Evolutionary conservation across 2,329 filamentous ascomycete species (phyloP).

Genomic region (Ophiostoma pallidulum): DNA sequence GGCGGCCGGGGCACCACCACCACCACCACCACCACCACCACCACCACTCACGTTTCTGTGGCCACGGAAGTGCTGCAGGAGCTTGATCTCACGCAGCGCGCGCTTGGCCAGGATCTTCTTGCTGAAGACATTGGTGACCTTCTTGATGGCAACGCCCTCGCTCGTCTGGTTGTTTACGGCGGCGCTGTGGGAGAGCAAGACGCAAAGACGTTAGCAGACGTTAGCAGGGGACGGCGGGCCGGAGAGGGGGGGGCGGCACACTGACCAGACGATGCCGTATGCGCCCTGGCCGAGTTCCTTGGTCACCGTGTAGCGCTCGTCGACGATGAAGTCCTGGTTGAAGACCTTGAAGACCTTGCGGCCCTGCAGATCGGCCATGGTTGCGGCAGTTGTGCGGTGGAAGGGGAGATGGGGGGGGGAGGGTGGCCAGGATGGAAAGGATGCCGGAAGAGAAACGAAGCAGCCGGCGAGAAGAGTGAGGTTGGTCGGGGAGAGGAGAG

Average conservation of each 20-base stretch:
- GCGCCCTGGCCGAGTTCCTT: conserved; percentile 98
- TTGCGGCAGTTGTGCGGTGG: not conserved
- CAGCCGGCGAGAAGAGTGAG: not conserved
- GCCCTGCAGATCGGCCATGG: conserved; percentile 30
- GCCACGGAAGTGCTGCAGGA: conserved; percentile 92
- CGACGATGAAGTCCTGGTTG: conserved; percentile 98
- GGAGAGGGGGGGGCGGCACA: conserved; percentile 13
- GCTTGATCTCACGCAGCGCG: conserved; percentile 94
- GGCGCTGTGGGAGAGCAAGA: conserved; percentile 47
- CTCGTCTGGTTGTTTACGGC: conserved; percentile 83
- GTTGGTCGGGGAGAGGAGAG: not conserved
- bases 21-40: too few relatives aligned
- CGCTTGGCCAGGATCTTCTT: conserved; percentile 99
- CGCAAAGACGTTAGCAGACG: too few relatives aligned
- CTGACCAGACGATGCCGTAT: conserved; percentile 96
- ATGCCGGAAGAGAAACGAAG: too few relatives aligned
- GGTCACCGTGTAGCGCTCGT: conserved; percentile 95
- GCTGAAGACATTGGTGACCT: conserved; percentile 99
- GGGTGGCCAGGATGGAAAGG: not conserved
- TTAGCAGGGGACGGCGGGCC: too few relatives aligned
- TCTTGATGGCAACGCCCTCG: conserved; percentile 97
- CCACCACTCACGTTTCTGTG: conserved; percentile 78
- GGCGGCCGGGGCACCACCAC: too few relatives aligned
- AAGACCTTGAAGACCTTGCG: conserved; percentile 99
- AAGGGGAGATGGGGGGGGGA: not conserved